Evolutionary conservation across 805 yeast genomes (phyloP).

Genomic region (Hanseniaspora nectarophila): DNA sequence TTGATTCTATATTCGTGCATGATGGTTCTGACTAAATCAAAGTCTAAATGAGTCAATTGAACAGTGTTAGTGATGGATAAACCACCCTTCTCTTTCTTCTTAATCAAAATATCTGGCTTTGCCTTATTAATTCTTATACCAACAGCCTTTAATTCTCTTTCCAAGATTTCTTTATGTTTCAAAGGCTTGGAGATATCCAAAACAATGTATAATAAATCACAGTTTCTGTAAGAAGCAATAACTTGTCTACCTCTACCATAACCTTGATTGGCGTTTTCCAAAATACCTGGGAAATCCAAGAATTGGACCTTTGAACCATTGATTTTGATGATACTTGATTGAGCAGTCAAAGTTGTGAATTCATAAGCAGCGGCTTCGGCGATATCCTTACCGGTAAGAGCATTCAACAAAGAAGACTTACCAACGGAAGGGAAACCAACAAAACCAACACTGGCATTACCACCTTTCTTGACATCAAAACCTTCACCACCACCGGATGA

Average conservation of each 20-base stretch:
- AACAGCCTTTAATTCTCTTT: conserved; percentile 90
- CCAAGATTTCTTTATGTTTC: conserved; percentile 86
- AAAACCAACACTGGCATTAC: conserved; percentile 94
- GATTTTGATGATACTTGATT: conserved; percentile 90
- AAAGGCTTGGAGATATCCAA: conserved; percentile 93
- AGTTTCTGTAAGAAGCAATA: conserved; percentile 97
- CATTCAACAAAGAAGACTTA: conserved; percentile 70
- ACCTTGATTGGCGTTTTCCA: conserved; percentile 86
- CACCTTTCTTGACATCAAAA: conserved; percentile 97
- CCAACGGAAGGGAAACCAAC: conserved; percentile 96
- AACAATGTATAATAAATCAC: conserved; percentile 83
- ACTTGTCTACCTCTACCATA: conserved; percentile 92
- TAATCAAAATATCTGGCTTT: conserved; percentile 85
- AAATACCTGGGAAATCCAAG: conserved; percentile 83
- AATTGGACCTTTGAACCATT: conserved; percentile 97
- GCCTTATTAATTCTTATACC: conserved; percentile 87
- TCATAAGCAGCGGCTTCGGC: conserved; percentile 97
- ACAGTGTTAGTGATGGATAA: conserved; percentile 86
- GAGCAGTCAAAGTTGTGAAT: conserved; percentile 93
- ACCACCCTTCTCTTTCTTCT: conserved; percentile 94
- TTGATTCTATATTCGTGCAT: conserved; percentile 90
- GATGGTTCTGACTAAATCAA: conserved; percentile 90
- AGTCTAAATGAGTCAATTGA: conserved; percentile 79
- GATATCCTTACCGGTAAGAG: conserved; percentile 78
- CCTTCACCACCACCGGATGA: conserved; percentile 87